Conservation (phyloP, 441 rosid species). For the Manihot esculenta region DNA sequence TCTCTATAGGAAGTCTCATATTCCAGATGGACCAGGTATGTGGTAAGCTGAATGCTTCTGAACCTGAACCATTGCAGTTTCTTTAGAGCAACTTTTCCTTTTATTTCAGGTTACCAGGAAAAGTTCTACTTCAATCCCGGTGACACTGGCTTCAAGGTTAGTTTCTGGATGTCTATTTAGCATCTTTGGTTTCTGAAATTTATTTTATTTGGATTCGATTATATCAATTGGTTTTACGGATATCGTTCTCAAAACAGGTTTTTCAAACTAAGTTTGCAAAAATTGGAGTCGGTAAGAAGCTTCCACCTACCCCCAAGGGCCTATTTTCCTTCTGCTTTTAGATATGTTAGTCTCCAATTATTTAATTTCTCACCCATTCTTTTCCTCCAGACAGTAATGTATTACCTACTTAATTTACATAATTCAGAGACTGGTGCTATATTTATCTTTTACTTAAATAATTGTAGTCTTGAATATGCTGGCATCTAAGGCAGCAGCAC, state of each 20-base stretch:
- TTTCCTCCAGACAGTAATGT: background rate
- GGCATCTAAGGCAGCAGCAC: background rate
- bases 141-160: constrained; percentile 82
- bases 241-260: constrained; percentile 49
- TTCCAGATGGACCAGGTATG: constrained; percentile 96
- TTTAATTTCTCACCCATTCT: background rate
- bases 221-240: constrained; percentile 15
- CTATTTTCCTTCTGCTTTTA: background rate
- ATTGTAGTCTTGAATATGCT: constrained; percentile 2
- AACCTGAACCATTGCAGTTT: constrained; percentile 23
- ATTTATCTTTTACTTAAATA: background rate
- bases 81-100: constrained; percentile 5
- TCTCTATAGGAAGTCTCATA: constrained; percentile 90
- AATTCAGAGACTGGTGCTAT: background rate
- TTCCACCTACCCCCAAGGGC: background rate
- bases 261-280: constrained; percentile 85
- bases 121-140: constrained; percentile 97
- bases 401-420: background rate
- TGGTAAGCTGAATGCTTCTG: constrained; percentile 13
- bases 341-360: background rate
- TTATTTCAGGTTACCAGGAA: constrained; percentile 75
- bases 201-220: constrained; percentile 10
- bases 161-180: constrained; percentile 16
- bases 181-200: background rate
- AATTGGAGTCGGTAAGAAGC: constrained; percentile 80